phyloP scores from a whole-genome alignment of 2,329 filamentous ascomycete species.

The Amauroascus verrucosus region DNA sequence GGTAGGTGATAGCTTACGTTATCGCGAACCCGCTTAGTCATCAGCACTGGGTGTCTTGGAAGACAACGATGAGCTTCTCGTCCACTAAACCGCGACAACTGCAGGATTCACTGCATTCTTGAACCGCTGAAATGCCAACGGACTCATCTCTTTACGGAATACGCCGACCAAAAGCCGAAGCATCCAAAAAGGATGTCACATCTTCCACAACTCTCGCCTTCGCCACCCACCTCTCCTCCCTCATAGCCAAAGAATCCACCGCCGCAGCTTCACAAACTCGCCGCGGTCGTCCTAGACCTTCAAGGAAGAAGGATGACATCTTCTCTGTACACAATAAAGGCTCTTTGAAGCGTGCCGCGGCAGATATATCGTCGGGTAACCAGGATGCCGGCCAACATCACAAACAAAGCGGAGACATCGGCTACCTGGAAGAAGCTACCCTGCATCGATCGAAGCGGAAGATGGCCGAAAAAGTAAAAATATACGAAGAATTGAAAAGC shows the following conservation, averaged over 20 bases:
- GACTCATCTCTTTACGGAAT: slow-evolving; percentile 58
- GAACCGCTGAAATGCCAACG: slow-evolving; percentile 7
- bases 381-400: slow-evolving; percentile 51
- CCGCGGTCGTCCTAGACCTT: slow-evolving; percentile 33
- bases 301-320: slow-evolving; percentile 55
- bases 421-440: slow-evolving; percentile 46
- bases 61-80: neutral
- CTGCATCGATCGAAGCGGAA: slow-evolving; percentile 61
- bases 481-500: slow-evolving; percentile 83
- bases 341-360: slow-evolving; percentile 51
- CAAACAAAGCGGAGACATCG: slow-evolving; percentile 50
- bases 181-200: slow-evolving; percentile 52
- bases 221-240: slow-evolving; percentile 71
- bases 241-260: slow-evolving; percentile 50
- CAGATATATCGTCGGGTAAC: slow-evolving; percentile 46
- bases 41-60: too few relatives aligned
- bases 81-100: neutral
- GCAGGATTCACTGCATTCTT: neutral
- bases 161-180: slow-evolving; percentile 53
- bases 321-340: slow-evolving; percentile 58
- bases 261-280: slow-evolving; percentile 30
- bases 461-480: slow-evolving; percentile 80
- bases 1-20: too few relatives aligned
- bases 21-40: neutral
- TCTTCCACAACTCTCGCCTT: slow-evolving; percentile 71